phyloP scores from a whole-genome alignment of 352 stramenopile species.

The Phytophthora hibernalis region DNA sequence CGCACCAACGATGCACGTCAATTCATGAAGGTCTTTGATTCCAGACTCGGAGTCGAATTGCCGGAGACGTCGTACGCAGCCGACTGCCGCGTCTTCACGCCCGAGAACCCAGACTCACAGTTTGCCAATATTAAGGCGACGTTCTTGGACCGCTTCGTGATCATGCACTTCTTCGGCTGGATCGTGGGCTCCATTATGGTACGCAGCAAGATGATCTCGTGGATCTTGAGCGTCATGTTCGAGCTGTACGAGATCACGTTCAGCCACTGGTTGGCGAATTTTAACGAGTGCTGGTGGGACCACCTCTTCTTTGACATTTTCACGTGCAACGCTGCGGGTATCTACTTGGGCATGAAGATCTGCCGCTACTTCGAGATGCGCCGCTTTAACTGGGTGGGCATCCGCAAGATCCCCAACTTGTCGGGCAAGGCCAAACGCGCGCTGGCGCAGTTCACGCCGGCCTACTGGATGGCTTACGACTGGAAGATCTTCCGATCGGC shows the following conservation, averaged over 20 bases:
- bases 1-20: conserved; percentile 77
- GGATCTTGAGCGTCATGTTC: conserved; percentile 86
- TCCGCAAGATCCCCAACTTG: conserved; percentile 85
- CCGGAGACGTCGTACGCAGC: conserved; percentile 83
- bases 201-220: conserved; percentile 84
- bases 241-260: conserved; percentile 91
- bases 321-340: conserved; percentile 93
- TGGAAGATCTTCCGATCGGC: conserved; percentile 95
- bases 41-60: conserved; percentile 74
- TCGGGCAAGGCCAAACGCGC: conserved; percentile 83
- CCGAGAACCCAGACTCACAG: conserved; percentile 80
- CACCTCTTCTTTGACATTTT: conserved; percentile 94
- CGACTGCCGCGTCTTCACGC: conserved; percentile 89
- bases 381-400: conserved; percentile 91
- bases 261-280: conserved; percentile 93
- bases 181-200: conserved; percentile 90
- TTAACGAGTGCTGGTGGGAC: conserved; percentile 97
- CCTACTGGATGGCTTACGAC: conserved; percentile 92
- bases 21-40: conserved; percentile 89
- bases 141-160: conserved; percentile 88
- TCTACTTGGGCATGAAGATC: conserved; percentile 90
- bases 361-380: conserved; percentile 90
- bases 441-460: conserved; percentile 90
- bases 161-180: conserved; percentile 93
- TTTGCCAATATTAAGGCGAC: conserved; percentile 85